These are phyloP conservation scores for Oryza nivara DNA, from an alignment of 176 grass and related monocot genomes.

Conservation along the genomic window DNA sequence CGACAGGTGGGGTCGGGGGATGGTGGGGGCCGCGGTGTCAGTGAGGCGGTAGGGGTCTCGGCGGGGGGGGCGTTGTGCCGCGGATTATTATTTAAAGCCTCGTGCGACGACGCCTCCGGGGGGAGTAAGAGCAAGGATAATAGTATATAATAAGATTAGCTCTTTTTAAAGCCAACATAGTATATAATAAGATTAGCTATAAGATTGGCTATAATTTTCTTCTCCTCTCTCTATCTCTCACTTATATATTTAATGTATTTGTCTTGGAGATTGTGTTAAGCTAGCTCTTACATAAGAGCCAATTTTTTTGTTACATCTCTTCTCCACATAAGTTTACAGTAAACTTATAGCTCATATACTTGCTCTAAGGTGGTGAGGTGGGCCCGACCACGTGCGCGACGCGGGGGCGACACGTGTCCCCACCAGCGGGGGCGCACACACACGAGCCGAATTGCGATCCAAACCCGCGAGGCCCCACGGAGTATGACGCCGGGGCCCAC, in stretches of 20 bases:
- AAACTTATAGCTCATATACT: too few species aligned
- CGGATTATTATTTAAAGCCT: not conserved
- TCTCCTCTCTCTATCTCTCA: too few species aligned
- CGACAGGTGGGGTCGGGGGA: accelerated
- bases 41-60: accelerated
- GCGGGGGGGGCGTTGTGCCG: not conserved
- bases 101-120: not conserved
- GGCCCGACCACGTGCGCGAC: slow-evolving; percentile 20
- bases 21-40: accelerated
- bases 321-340: too few species aligned
- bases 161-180: too few species aligned
- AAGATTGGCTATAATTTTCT: too few species aligned
- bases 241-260: too few species aligned
- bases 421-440: not conserved
- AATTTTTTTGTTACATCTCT: too few species aligned
- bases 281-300: too few species aligned
- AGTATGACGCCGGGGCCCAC: not conserved
- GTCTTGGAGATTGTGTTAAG: too few species aligned
- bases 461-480: not conserved
- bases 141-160: too few species aligned
- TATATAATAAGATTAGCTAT: too few species aligned
- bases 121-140: too few species aligned
- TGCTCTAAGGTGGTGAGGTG: not conserved
- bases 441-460: slow-evolving; percentile 40
- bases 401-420: slow-evolving; percentile 38